phyloP scores from a whole-genome alignment of 805 yeast species.

The Cephaloascus albidus region DNA sequence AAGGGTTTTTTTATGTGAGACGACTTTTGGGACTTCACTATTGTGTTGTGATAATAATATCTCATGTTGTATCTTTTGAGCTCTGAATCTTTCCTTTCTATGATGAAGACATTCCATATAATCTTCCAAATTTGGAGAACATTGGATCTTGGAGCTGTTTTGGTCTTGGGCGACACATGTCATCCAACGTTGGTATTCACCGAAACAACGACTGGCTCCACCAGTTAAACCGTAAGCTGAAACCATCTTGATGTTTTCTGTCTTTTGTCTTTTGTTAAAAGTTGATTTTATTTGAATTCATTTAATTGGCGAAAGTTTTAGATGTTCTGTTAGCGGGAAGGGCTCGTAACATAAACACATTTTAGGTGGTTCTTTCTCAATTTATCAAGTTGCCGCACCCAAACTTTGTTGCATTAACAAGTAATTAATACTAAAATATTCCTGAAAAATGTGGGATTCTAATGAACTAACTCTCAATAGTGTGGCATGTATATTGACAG shows the following conservation, averaged over 20 bases:
- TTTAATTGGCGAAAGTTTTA: too few species aligned
- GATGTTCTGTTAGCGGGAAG: too few species aligned
- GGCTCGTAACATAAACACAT: too few species aligned
- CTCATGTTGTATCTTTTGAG: conserved; percentile 3
- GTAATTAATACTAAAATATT: too few species aligned
- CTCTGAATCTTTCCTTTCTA: conserved; percentile 26
- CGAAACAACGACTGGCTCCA: conserved; percentile 20
- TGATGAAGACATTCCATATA: conserved; percentile 42
- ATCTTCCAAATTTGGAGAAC: conserved; percentile 33
- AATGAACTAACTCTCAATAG: too few species aligned
- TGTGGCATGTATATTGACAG: too few species aligned
- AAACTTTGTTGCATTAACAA: too few species aligned
- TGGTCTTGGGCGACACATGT: conserved; percentile 33
- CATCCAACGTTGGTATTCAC: conserved; percentile 7
- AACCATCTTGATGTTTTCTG: conserved; percentile 20
- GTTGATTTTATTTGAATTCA: too few species aligned
- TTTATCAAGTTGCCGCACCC: too few species aligned
- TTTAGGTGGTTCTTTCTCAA: too few species aligned
- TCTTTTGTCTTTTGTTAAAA: too few species aligned
- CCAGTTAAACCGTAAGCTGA: conserved; percentile 31
- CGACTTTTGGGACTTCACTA: conserved; percentile 4
- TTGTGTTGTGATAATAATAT: conserved; percentile 1
- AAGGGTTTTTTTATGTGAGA: conserved; percentile 2
- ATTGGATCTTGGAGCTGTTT: conserved; percentile 22
- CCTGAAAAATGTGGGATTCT: too few species aligned